Evolutionary conservation across 1,284 basidiomycete species (phyloP).

Genomic region (Puccinia triticina): DNA sequence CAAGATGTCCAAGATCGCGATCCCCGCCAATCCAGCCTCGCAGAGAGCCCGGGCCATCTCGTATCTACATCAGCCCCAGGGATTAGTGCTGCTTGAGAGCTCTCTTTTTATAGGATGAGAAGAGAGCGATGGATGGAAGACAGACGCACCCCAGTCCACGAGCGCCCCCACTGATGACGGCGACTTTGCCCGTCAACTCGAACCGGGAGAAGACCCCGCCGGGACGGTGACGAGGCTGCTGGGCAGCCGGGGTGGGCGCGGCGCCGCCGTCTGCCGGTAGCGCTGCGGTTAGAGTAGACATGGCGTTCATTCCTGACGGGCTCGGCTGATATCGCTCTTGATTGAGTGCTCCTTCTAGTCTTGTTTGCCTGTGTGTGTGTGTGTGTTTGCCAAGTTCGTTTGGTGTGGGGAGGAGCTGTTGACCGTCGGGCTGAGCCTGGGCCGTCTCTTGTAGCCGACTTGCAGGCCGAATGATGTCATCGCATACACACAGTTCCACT

Average conservation of each 20-base stretch:
- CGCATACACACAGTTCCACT: too few species aligned
- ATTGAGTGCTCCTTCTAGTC: too few species aligned
- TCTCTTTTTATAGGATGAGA: too few species aligned
- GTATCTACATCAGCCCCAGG: too few species aligned
- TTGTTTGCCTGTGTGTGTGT: too few species aligned
- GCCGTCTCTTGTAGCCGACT: too few species aligned
- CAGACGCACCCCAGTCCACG: constrained; percentile 46
- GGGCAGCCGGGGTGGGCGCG: not conserved
- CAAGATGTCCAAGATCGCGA: constrained; percentile 52
- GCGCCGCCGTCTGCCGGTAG: not conserved
- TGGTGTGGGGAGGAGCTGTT: too few species aligned
- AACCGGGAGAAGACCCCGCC: constrained; percentile 50
- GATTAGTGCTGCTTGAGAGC: too few species aligned
- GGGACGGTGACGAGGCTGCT: constrained; percentile 16
- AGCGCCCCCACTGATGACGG: constrained; percentile 51
- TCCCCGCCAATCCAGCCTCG: constrained; percentile 52
- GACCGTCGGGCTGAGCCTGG: too few species aligned
- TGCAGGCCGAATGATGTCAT: too few species aligned
- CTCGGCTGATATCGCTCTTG: too few species aligned
- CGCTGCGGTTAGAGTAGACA: not conserved
- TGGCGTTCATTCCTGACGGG: not conserved
- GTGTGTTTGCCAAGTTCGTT: too few species aligned
- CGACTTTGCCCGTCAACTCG: constrained; percentile 49
- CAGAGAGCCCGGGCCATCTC: constrained; percentile 51
- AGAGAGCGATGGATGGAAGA: not conserved